Evolutionary conservation across 805 yeast genomes (phyloP).

Genomic region (Yarrowia osloensis): DNA sequence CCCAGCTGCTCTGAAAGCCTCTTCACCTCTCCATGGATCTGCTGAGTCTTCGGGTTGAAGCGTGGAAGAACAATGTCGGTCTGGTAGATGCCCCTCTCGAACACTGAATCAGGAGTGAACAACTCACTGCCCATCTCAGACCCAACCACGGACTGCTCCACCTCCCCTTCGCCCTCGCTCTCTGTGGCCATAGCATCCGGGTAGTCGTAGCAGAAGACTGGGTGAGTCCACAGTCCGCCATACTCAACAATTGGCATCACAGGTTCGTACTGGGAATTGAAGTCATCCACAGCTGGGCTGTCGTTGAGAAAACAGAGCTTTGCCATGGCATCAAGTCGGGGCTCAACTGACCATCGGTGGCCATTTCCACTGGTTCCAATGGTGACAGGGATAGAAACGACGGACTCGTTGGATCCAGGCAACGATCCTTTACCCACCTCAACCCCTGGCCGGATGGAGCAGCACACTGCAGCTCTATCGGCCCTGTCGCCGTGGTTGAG

Average conservation of each 20-base stretch:
- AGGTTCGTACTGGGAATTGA: neutral
- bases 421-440: neutral
- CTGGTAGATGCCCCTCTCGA: neutral
- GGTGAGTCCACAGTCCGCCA: slow-evolving; percentile 18
- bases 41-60: slow-evolving; percentile 2
- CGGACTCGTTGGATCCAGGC: slow-evolving; percentile 9
- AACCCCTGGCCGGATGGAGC: neutral
- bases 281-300: neutral
- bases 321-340: slow-evolving; percentile 5
- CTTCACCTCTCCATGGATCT: slow-evolving; percentile 6
- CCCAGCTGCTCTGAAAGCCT: slow-evolving; percentile 3
- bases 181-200: neutral
- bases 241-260: neutral
- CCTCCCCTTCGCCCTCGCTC: neutral
- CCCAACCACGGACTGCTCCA: neutral
- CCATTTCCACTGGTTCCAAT: neutral
- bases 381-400: slow-evolving; percentile 5
- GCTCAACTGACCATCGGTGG: neutral
- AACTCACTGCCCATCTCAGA: neutral
- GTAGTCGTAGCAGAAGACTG: neutral
- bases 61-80: slow-evolving; percentile 12
- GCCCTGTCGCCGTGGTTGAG: neutral
- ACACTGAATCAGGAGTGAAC: neutral
- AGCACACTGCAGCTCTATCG: neutral
- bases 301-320: slow-evolving; percentile 18